Evolutionary conservation across 2,329 filamentous ascomycete genomes (phyloP).

Genomic region (Exophiala sp.): DNA sequence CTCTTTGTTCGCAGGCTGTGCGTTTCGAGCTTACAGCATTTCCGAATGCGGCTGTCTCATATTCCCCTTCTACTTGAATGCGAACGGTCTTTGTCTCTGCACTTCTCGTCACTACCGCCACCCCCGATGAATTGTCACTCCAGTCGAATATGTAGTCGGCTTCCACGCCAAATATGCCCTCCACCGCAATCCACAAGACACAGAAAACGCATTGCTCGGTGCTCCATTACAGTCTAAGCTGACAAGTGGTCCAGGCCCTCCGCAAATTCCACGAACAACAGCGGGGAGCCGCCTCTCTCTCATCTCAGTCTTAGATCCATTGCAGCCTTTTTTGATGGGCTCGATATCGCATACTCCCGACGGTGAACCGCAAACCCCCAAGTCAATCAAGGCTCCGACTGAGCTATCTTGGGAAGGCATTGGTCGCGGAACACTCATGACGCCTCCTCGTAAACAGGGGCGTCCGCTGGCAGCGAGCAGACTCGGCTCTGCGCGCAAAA

Average conservation of each 20-base stretch:
- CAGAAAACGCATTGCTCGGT: not conserved
- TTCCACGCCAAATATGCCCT: not conserved
- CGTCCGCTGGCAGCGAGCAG: not conserved
- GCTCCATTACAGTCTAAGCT: not conserved
- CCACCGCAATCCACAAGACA: not conserved
- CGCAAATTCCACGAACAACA: not conserved
- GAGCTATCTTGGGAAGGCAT: not conserved
- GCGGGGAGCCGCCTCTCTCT: not conserved
- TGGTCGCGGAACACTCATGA: slow-evolving; percentile 1
- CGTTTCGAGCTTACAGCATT: not conserved
- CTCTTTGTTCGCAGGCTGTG: not conserved
- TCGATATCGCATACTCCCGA: not conserved
- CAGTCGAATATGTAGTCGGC: not conserved
- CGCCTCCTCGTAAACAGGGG: slow-evolving; percentile 1
- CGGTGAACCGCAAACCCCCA: not conserved
- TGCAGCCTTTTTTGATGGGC: not conserved
- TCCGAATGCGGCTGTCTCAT: slow-evolving; percentile 1
- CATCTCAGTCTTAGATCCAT: not conserved
- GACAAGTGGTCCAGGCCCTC: not conserved
- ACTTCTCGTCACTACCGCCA: not conserved
- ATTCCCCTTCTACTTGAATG: not conserved
- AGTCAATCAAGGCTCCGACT: not conserved
- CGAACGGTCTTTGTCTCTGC: slow-evolving; percentile 3
- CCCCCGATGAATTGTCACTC: not conserved
- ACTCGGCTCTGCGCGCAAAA: not conserved